Evolutionary conservation across 192 early-diverging fungal species (phyloP).

Genomic region (Kickxella alabastrina): DNA sequence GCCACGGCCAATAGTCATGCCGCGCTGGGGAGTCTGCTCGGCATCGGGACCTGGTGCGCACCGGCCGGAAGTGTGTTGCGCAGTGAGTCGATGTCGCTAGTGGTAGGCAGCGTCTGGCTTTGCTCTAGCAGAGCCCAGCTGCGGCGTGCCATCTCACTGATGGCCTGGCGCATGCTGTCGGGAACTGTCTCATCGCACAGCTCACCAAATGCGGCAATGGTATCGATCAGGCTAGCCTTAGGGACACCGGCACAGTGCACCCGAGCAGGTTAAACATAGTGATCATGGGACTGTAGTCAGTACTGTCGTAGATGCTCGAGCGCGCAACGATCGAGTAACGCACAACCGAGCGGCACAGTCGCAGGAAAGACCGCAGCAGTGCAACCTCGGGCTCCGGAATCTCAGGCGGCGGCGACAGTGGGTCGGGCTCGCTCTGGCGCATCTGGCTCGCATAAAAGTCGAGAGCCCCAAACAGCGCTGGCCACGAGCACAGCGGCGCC

Average conservation of each 20-base stretch:
- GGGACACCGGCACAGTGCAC: conserved; percentile 70
- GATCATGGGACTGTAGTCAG: conserved; percentile 62
- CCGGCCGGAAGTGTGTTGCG: conserved; percentile 10
- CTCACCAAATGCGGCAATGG: conserved; percentile 78
- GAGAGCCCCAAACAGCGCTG: conserved; percentile 69
- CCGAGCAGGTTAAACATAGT: conserved; percentile 79
- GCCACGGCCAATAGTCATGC: conserved; percentile 23
- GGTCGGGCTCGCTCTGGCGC: conserved; percentile 41
- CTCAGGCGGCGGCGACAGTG: conserved; percentile 30
- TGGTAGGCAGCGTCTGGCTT: conserved; percentile 58
- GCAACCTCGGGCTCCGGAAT: conserved; percentile 71
- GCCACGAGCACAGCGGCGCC: conserved; percentile 71
- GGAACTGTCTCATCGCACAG: conserved; percentile 23
- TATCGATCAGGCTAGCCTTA: conserved; percentile 75
- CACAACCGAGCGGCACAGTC: conserved; percentile 72
- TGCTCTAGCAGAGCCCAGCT: conserved; percentile 83
- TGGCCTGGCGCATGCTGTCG: conserved; percentile 17
- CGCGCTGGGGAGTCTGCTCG: conserved; percentile 19
- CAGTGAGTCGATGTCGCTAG: conserved; percentile 19
- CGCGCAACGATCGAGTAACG: conserved; percentile 71
- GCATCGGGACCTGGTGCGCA: conserved; percentile 12
- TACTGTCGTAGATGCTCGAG: conserved; percentile 62
- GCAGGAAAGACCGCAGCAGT: conserved; percentile 71
- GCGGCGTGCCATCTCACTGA: conserved; percentile 59
- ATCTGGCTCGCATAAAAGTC: conserved; percentile 60